Conservation (phyloP, 805 yeast species). For the Debaryomyces tyrocola region DNA sequence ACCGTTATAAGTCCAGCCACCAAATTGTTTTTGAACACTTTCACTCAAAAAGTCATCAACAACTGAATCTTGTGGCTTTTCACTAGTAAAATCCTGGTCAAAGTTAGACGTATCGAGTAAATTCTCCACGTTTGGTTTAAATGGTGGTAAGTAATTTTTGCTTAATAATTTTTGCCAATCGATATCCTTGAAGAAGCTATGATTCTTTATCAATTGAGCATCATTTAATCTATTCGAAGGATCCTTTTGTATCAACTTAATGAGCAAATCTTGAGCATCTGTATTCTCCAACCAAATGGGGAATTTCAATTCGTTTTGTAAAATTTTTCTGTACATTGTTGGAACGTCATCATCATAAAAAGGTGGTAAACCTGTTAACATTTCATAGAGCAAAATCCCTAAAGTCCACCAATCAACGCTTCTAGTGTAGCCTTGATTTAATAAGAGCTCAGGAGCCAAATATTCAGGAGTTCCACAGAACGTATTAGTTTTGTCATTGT, state of each 20-base stretch:
- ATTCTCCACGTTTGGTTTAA: slow-evolving; percentile 85
- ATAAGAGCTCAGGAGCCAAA: slow-evolving; percentile 88
- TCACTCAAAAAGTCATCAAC: slow-evolving; percentile 91
- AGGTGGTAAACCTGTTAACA: slow-evolving; percentile 97
- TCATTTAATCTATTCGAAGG: slow-evolving; percentile 80
- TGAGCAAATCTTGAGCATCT: slow-evolving; percentile 79
- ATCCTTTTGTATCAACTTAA: slow-evolving; percentile 77
- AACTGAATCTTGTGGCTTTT: slow-evolving; percentile 91
- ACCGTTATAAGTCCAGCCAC: slow-evolving; percentile 97
- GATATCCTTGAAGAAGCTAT: slow-evolving; percentile 82
- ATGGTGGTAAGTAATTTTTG: slow-evolving; percentile 94
- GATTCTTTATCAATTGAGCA: slow-evolving; percentile 79
- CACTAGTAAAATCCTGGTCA: slow-evolving; percentile 88
- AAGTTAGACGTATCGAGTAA: slow-evolving; percentile 91
- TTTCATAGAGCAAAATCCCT: slow-evolving; percentile 90
- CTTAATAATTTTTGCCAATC: slow-evolving; percentile 83
- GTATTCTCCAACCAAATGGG: slow-evolving; percentile 80
- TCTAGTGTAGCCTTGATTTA: slow-evolving; percentile 93
- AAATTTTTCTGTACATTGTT: slow-evolving; percentile 89
- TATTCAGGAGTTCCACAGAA: slow-evolving; percentile 99
- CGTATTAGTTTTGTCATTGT: slow-evolving; percentile 83
- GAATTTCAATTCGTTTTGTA: slow-evolving; percentile 84
- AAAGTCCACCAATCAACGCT: slow-evolving; percentile 99
- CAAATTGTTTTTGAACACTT: slow-evolving; percentile 95
- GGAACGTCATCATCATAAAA: slow-evolving; percentile 93